These are phyloP conservation scores for Calonectria pteridis DNA, from an alignment of 2,329 filamentous ascomycete genomes.

Conservation along the genomic window DNA sequence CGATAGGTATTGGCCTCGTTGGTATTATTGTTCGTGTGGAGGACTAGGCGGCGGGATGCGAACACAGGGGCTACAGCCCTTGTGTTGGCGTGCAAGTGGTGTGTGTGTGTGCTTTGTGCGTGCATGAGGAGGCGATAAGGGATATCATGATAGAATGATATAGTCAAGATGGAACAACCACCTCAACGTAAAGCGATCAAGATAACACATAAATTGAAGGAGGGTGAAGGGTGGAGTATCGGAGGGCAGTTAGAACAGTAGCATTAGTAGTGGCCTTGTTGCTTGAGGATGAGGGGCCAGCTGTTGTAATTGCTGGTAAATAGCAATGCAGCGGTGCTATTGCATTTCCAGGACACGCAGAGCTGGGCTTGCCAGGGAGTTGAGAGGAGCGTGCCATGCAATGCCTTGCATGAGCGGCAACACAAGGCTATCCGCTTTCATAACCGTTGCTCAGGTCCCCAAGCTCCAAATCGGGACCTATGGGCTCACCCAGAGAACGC, in stretches of 20 bases:
- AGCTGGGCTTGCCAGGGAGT: background rate
- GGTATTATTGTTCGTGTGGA: no score
- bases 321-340: background rate
- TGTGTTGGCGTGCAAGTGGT: no score
- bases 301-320: background rate
- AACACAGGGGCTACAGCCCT: no score
- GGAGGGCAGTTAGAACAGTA: background rate
- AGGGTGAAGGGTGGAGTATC: background rate
- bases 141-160: no score
- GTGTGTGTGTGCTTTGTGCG: no score
- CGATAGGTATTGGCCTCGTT: no score
- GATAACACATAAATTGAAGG: no score
- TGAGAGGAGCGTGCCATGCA: background rate
- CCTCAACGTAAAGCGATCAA: no score
- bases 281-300: background rate
- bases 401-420: no score
- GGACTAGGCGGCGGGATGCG: no score
- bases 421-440: background rate
- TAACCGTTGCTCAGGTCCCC: background rate
- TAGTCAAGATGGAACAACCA: no score
- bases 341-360: background rate
- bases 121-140: no score
- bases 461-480: background rate
- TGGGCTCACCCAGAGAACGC: background rate
- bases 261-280: background rate